Percentiles rank a stretch among this genome's conserved stretches.
Conservation (phyloP, 1,284 basidiomycete species). For the Trichosporon sp. region DNA sequence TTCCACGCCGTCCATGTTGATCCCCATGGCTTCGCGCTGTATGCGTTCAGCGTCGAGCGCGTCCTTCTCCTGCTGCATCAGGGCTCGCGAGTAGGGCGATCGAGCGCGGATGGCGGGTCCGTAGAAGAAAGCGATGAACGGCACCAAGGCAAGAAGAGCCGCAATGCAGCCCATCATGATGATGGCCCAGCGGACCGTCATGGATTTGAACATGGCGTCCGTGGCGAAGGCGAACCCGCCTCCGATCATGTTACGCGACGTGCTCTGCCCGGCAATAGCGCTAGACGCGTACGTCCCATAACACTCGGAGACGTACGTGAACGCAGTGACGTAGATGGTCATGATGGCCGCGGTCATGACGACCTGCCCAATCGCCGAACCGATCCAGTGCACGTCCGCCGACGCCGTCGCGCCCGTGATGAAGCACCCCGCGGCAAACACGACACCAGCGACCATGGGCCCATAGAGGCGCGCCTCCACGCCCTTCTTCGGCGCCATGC, state of each 20-base stretch:
- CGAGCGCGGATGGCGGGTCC: slow-evolving; percentile 48
- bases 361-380: slow-evolving; percentile 62
- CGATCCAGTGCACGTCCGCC: slow-evolving; percentile 45
- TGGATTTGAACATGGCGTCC: slow-evolving; percentile 29
- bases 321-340: slow-evolving; percentile 31
- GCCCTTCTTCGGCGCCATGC: slow-evolving; percentile 58
- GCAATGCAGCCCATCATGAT: slow-evolving; percentile 31
- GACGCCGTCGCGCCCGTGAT: slow-evolving; percentile 54
- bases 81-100: slow-evolving; percentile 43
- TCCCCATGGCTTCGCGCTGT: slow-evolving; percentile 23
- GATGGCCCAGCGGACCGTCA: slow-evolving; percentile 30
- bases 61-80: slow-evolving; percentile 50
- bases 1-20: slow-evolving; percentile 27
- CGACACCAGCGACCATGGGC: slow-evolving; percentile 66
- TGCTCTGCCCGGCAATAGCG: slow-evolving; percentile 30
- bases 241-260: slow-evolving; percentile 29
- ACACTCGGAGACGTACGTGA: slow-evolving; percentile 30
- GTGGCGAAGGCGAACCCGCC: slow-evolving; percentile 34
- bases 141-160: slow-evolving; percentile 41
- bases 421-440: slow-evolving; percentile 68
- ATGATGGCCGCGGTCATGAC: slow-evolving; percentile 53
- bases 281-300: slow-evolving; percentile 32
- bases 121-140: slow-evolving; percentile 48
- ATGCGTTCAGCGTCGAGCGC: slow-evolving; percentile 39
- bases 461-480: slow-evolving; percentile 74